Base-by-base conservation (phyloP, 352 stramenopile genomes). In the Discostella stelligera region DNA sequence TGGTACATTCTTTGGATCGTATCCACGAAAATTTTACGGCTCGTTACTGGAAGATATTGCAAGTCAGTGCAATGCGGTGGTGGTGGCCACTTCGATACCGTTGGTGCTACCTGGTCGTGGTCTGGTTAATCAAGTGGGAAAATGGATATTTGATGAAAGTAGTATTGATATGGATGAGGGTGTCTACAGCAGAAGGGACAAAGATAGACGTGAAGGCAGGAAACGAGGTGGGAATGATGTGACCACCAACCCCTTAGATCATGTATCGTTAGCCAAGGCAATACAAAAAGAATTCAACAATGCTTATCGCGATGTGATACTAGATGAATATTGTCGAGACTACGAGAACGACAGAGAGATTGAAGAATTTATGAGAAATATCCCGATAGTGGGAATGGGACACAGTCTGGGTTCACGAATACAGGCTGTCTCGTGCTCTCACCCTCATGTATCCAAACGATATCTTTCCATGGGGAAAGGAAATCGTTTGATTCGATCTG, bases 371-470 rank as follows among this genome's bases (percentile, higher is more conserved):
- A 77, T 83, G 70, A 80, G 61, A 64, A 39, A 71, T 54, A 64
- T 90, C 49, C 79, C 83, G 20, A 66, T 91, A 8, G 82, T 88
- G 59, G 87, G 81, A 18, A 58, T 91, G 10, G 87, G 87, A 25
- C 87, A 93, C 59, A 90, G 81, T 21, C 65, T 93, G 3, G 87
- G 87, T 55, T 67, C 82, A 32, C 52, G 87, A 16, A 74, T 92
- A 60, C 76, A 81, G 21, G 66, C 67, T 10, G 65, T 82, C 6
- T 80, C 74, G 27, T 74, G 59, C 23, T 69, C 44, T 30, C 70
- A 83, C 48, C 79, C 82, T 8, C 48, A 72, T 18, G 52, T 75
- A 20, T 87, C 82, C 41, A 77, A 77, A 63, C 71, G 67, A 18
- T 79, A 83, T 50, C 52, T 88, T 16, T 71, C 89, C 16, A 82